Evolutionary conservation across 2,329 filamentous ascomycete species (phyloP).

Genomic region (Lasiodiplodia theobromae): DNA sequence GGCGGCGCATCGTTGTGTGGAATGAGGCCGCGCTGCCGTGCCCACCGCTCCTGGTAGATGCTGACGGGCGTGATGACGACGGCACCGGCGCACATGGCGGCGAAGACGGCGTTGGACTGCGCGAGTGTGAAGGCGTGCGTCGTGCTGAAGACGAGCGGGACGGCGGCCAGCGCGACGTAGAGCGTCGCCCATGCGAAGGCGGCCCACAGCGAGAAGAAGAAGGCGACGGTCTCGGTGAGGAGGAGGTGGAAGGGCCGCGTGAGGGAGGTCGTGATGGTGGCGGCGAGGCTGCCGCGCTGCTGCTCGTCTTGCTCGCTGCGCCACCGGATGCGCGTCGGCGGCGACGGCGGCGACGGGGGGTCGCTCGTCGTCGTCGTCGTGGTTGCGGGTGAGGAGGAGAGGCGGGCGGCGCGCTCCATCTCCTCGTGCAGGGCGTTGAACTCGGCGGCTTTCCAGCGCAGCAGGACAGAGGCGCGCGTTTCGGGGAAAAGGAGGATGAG

Average conservation of each 20-base stretch:
- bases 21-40: conserved; percentile 54
- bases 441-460: conserved; percentile 74
- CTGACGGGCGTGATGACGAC: conserved; percentile 71
- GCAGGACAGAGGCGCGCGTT: conserved; percentile 79
- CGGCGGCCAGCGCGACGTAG: conserved; percentile 81
- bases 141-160: conserved; percentile 76
- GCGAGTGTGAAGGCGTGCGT: conserved; percentile 72
- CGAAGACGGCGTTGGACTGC: conserved; percentile 75
- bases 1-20: conserved; percentile 45
- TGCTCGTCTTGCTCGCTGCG: conserved; percentile 80
- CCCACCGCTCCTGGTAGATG: conserved; percentile 73
- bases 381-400: no score
- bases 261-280: conserved; percentile 76
- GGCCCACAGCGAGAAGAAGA: conserved; percentile 88
- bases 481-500: conserved; percentile 78
- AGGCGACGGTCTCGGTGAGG: conserved; percentile 79
- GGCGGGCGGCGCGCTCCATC: conserved; percentile 62
- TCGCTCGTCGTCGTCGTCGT: no score
- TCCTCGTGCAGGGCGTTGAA: conserved; percentile 82
- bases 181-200: conserved; percentile 89
- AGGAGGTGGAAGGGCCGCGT: conserved; percentile 80
- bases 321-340: conserved; percentile 72
- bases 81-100: conserved; percentile 72
- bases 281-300: conserved; percentile 70
- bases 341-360: conserved; percentile 34